Evolutionary conservation across 2,329 filamentous ascomycete species (phyloP).

Genomic region (Paecilomyces formosus): DNA sequence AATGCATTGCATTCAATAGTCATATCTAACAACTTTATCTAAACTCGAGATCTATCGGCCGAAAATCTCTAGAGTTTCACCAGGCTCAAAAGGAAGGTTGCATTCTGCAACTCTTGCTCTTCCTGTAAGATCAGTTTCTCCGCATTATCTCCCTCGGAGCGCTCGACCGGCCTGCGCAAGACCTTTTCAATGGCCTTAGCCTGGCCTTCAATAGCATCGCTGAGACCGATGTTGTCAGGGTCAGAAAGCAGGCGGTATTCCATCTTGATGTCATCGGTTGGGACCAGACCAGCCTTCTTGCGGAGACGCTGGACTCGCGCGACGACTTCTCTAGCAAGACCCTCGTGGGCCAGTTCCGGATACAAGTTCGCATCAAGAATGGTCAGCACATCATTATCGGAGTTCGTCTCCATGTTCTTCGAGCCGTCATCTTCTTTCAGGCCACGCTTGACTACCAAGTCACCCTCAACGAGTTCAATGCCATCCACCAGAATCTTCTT

Average conservation of each 20-base stretch:
- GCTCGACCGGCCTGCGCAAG: slow-evolving; percentile 67
- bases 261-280: slow-evolving; percentile 94
- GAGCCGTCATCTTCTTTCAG: slow-evolving; percentile 65
- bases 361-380: slow-evolving; percentile 80
- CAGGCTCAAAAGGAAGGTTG: slow-evolving; percentile 69
- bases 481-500: slow-evolving; percentile 77
- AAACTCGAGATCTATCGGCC: not conserved
- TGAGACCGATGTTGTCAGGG: slow-evolving; percentile 67
- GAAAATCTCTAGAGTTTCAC: slow-evolving; percentile 55
- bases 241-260: slow-evolving; percentile 78
- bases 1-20: not conserved
- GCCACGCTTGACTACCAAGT: slow-evolving; percentile 74
- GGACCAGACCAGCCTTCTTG: slow-evolving; percentile 85
- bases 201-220: slow-evolving; percentile 62
- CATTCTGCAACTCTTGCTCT: slow-evolving; percentile 78
- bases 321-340: slow-evolving; percentile 84
- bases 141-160: slow-evolving; percentile 51
- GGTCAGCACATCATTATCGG: slow-evolving; percentile 81
- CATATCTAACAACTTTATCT: not conserved
- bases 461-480: slow-evolving; percentile 72
- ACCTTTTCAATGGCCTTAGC: slow-evolving; percentile 65
- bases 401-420: slow-evolving; percentile 75
- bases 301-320: slow-evolving; percentile 85
- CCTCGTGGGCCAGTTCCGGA: slow-evolving; percentile 79
- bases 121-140: slow-evolving; percentile 64